Percentiles rank a stretch among this genome's conserved stretches.
Conservation (phyloP, 2,329 filamentous ascomycete genomes). For the Neonectria hederae region DNA sequence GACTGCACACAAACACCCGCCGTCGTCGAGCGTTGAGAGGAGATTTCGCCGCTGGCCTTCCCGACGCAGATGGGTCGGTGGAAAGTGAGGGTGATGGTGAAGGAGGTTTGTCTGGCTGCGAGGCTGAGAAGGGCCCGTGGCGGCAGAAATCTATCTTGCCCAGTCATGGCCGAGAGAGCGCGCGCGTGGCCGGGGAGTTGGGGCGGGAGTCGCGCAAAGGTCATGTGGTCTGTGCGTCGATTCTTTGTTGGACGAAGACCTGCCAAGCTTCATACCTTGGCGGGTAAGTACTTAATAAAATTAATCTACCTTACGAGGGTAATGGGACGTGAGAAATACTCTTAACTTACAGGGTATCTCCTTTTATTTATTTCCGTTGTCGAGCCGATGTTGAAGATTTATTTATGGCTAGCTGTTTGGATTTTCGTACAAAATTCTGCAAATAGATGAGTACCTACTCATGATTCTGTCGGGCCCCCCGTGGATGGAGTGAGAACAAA, state of each 20-base stretch:
- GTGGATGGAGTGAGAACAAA: not conserved
- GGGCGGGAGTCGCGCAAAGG: conserved; percentile 9
- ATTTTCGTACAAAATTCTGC: too few species aligned
- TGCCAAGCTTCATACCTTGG: not conserved
- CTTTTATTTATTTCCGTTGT: too few species aligned
- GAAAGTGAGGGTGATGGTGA: conserved; percentile 24
- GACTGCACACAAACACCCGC: conserved; percentile 28
- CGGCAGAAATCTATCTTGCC: conserved; percentile 23
- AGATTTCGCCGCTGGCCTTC: conserved; percentile 32
- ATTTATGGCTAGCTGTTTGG: too few species aligned
- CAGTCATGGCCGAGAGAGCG: conserved; percentile 34
- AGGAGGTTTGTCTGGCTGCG: conserved; percentile 33
- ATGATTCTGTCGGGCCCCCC: too few species aligned
- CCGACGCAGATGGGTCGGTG: conserved; percentile 25
- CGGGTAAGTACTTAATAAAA: too few species aligned
- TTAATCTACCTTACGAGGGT: too few species aligned
- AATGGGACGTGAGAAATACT: not conserved
- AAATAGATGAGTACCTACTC: too few species aligned
- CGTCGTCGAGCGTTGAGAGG: conserved; percentile 28
- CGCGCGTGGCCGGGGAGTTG: conserved; percentile 11
- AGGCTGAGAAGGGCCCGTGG: conserved; percentile 36
- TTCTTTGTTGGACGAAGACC: not conserved
- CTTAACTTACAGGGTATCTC: too few species aligned
- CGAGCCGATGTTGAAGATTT: too few species aligned
- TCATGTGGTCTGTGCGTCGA: conserved; percentile 19